Evolutionary conservation across 2,329 filamentous ascomycete species (phyloP).

Genomic region (Davidsoniella virescens): DNA sequence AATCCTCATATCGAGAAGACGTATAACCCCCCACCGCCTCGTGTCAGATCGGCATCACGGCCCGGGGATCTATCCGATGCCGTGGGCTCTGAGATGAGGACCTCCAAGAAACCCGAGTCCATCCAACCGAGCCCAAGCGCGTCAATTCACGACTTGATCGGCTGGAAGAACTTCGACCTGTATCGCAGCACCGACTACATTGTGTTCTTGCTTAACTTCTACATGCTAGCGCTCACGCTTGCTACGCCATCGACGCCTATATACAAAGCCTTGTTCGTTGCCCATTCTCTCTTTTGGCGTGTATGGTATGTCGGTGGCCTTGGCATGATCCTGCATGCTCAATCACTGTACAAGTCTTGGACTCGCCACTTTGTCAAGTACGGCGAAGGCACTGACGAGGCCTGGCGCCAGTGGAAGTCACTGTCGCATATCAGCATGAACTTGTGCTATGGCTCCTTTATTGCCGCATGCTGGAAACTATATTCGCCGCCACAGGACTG

Average conservation of each 20-base stretch:
- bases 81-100: conserved; percentile 8
- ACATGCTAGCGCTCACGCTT: conserved; percentile 56
- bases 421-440: conserved; percentile 86
- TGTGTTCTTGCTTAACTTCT: conserved; percentile 58
- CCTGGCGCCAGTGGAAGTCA: conserved; percentile 96
- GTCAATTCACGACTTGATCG: conserved; percentile 69
- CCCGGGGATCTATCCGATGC: conserved; percentile 18
- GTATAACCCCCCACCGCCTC: conserved; percentile 79
- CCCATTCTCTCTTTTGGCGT: conserved; percentile 68
- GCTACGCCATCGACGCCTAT: conserved; percentile 60
- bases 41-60: conserved; percentile 31
- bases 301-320: conserved; percentile 85
- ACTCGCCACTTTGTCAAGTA: conserved; percentile 96
- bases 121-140: conserved; percentile 31
- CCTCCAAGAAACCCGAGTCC: conserved; percentile 12
- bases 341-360: conserved; percentile 86
- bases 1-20: conserved; percentile 97
- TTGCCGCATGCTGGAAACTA: conserved; percentile 91
- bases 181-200: conserved; percentile 76
- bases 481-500: conserved; percentile 77
- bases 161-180: conserved; percentile 68
- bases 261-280: conserved; percentile 64
- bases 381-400: conserved; percentile 76
- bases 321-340: conserved; percentile 66
- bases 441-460: conserved; percentile 77